Conservation (phyloP, 805 yeast genomes). For the Pichia insulana region DNA sequence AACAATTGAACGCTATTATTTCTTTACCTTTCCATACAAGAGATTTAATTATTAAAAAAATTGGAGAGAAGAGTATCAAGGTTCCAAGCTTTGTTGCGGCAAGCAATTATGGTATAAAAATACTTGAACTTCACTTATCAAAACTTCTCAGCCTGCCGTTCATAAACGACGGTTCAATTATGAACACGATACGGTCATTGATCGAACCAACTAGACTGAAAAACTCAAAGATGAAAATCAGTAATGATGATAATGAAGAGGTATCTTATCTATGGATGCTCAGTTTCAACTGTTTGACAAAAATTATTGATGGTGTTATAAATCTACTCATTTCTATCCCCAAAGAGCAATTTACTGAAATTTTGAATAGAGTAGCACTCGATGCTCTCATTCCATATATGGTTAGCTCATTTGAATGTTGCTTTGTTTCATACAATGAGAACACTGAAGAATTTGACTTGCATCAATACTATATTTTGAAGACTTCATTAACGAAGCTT, state of each 20-base stretch:
- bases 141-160: conserved; percentile 27
- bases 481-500: conserved; percentile 25
- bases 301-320: conserved; percentile 28
- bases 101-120: conserved; percentile 38
- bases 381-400: conserved; percentile 33
- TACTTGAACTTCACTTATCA: conserved; percentile 33
- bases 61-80: conserved; percentile 31
- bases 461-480: conserved; percentile 31
- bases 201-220: conserved; percentile 43
- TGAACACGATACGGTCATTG: conserved; percentile 40
- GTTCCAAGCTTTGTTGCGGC: conserved; percentile 60
- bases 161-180: conserved; percentile 36
- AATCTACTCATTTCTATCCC: conserved; percentile 12
- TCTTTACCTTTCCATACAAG: conserved; percentile 56
- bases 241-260: not conserved
- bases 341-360: not conserved
- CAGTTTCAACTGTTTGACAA: conserved; percentile 34
- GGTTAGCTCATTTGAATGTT: conserved; percentile 32
- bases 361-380: conserved; percentile 9
- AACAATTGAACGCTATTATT: conserved; percentile 45
- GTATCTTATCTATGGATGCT: conserved; percentile 45
- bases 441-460: conserved; percentile 12
- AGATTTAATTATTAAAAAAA: conserved; percentile 45
- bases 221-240: conserved; percentile 11
- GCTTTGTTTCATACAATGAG: conserved; percentile 29